Evolutionary conservation across 106 monocot species (phyloP).

Genomic region (Posidonia australis): DNA sequence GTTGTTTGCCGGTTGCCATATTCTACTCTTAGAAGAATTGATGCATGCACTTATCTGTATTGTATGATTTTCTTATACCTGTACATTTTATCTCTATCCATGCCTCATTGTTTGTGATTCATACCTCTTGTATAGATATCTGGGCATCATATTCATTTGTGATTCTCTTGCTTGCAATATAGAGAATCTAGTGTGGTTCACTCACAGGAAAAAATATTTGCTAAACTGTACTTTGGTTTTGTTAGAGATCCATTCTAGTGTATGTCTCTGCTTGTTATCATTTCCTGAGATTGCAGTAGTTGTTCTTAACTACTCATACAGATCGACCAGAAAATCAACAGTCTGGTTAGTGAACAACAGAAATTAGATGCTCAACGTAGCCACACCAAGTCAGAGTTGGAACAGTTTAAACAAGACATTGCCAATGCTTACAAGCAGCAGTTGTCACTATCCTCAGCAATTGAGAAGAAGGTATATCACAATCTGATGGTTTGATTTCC

Average conservation of each 20-base stretch:
- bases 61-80: no score
- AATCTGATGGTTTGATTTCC: neutral
- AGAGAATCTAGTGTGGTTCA: no score
- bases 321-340: constrained; percentile 80
- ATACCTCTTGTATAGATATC: no score
- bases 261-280: neutral
- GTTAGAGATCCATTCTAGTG: neutral
- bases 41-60: no score
- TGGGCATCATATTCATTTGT: no score
- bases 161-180: no score
- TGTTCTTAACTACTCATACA: constrained; percentile 65
- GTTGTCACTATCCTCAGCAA: constrained; percentile 47
- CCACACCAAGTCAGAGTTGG: constrained; percentile 66
- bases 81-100: no score
- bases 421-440: constrained; percentile 68
- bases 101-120: no score
- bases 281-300: neutral
- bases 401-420: constrained; percentile 77
- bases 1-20: no score
- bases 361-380: constrained; percentile 71
- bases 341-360: constrained; percentile 72
- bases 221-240: neutral
- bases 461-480: constrained; percentile 68
- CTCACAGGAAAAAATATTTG: no score
- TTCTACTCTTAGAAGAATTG: no score